Base-by-base conservation (phyloP, 306 rosid genomes). In the Quercus suber region DNA sequence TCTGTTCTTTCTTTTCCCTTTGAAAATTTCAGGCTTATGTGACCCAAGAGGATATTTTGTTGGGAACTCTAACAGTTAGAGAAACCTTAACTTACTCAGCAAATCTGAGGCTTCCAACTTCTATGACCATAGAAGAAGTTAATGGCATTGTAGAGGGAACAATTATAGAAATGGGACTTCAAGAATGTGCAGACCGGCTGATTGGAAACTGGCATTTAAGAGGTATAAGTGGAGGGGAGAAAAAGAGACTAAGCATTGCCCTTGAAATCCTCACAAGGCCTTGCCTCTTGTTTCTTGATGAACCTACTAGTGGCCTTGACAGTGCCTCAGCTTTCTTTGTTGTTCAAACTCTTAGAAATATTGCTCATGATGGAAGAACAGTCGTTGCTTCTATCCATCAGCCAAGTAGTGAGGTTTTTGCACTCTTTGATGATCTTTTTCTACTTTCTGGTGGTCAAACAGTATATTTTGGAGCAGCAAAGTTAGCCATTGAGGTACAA, bases 321-420 rank as follows among this genome's bases (percentile, higher is more conserved):
- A 89, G 99, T 83, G 99, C 99, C 49, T 87, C 99, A 1, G 94
- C 99, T 9, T 95, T 92, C 86, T 93, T 93, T 79, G 97, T 95
- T 30, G 83, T 89, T 58, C 98, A 92, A 78, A 89, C 97, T 13
- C 88, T 92, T 55, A 82, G 98, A 77, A 86, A 84, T 30, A 86
- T 92, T 51, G 95, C 98, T 68, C 89, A 68, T 77, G 99, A 88
- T 89, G 97, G 93, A 4, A 87, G 86, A 79, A 95, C 98, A 74
- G 93, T 92, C 10, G 85, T 95, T 51, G 84, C 96, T 60, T 91
- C 96, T 3, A 89, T 95, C n/a, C 99, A 95, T 81, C 99, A 92
- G 83, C 98, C 98, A 7, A 95, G 99, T 33, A 89, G 97, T 83
- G 99, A 95, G 82, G 98, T 93, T 60, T 92, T 91, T 84, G 94